Evolutionary conservation across 768 basidiomycete species (phyloP).

Genomic region (Butyriboletus loyo): DNA sequence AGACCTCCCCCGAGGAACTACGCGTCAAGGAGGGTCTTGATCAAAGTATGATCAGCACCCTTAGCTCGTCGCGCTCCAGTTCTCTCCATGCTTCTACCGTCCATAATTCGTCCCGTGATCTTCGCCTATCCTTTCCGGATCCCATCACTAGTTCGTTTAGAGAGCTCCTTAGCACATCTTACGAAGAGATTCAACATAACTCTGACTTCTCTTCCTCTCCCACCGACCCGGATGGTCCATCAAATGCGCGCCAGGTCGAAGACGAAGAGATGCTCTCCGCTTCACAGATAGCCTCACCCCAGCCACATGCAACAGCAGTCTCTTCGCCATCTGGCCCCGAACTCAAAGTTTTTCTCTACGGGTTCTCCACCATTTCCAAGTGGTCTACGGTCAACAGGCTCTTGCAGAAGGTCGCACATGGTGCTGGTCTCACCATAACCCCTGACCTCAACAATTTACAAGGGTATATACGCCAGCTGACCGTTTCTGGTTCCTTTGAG

Average conservation of each 20-base stretch:
- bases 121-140: conserved; percentile 81
- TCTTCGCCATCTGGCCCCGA: conserved; percentile 34
- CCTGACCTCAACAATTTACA: conserved; percentile 20
- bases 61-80: conserved; percentile 70
- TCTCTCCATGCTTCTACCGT: conserved; percentile 51
- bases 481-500: conserved; percentile 26
- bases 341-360: conserved; percentile 68
- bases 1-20: conserved; percentile 56
- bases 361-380: conserved; percentile 54
- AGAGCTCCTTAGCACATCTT: conserved; percentile 55
- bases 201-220: conserved; percentile 31
- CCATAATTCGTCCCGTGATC: conserved; percentile 65
- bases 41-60: conserved; percentile 79
- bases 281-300: conserved; percentile 25
- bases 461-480: conserved; percentile 23
- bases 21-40: conserved; percentile 72
- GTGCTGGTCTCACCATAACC: conserved; percentile 31
- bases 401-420: conserved; percentile 50
- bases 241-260: conserved; percentile 19
- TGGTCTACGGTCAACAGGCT: conserved; percentile 60
- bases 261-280: conserved; percentile 33
- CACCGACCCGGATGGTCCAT: conserved; percentile 15
- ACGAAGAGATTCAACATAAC: conserved; percentile 46
- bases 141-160: conserved; percentile 71
- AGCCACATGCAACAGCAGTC: conserved; percentile 27